Evolutionary conservation across 352 stramenopile genomes (phyloP).

Genomic region (Halophytophthora batemanensis): DNA sequence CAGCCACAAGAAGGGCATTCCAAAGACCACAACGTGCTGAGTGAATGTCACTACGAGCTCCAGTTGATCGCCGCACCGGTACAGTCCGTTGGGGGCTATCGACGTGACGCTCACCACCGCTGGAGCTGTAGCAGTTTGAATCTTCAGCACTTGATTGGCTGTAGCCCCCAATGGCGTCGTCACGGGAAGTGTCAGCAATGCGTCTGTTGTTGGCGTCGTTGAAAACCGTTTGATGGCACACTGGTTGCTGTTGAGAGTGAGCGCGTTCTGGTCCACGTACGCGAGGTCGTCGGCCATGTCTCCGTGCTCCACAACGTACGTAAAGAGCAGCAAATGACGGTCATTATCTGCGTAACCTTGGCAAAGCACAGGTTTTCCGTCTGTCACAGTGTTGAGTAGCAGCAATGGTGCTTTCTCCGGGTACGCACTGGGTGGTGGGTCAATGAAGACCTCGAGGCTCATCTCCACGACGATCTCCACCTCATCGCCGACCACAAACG

Average conservation of each 20-base stretch:
- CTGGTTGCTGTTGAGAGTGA: slow-evolving; percentile 79
- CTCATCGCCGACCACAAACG: slow-evolving; percentile 75
- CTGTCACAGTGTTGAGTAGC: slow-evolving; percentile 49
- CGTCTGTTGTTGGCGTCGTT: slow-evolving; percentile 69
- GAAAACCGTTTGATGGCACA: slow-evolving; percentile 79
- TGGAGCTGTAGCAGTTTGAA: slow-evolving; percentile 62
- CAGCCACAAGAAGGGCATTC: slow-evolving; percentile 62
- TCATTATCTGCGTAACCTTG: slow-evolving; percentile 54
- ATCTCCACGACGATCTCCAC: slow-evolving; percentile 81
- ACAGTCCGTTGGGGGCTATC: slow-evolving; percentile 37
- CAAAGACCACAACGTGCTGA: slow-evolving; percentile 65
- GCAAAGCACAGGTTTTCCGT: slow-evolving; percentile 54
- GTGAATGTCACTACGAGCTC: slow-evolving; percentile 60
- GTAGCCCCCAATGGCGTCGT: slow-evolving; percentile 37
- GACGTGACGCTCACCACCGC: slow-evolving; percentile 54
- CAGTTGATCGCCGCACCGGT: slow-evolving; percentile 67
- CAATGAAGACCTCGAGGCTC: slow-evolving; percentile 71
- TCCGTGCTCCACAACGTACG: slow-evolving; percentile 59
- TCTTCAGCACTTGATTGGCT: slow-evolving; percentile 38
- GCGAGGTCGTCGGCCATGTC: slow-evolving; percentile 52
- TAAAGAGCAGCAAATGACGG: slow-evolving; percentile 60
- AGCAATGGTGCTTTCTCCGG: slow-evolving; percentile 72
- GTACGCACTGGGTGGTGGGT: slow-evolving; percentile 64
- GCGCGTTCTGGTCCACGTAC: slow-evolving; percentile 48
- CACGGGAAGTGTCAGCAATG: slow-evolving; percentile 54